Evolutionary conservation across 345 rosid genomes (phyloP), one percentile per base, ranked within the genome.

Genomic region (Jatropha curcas): DNA sequence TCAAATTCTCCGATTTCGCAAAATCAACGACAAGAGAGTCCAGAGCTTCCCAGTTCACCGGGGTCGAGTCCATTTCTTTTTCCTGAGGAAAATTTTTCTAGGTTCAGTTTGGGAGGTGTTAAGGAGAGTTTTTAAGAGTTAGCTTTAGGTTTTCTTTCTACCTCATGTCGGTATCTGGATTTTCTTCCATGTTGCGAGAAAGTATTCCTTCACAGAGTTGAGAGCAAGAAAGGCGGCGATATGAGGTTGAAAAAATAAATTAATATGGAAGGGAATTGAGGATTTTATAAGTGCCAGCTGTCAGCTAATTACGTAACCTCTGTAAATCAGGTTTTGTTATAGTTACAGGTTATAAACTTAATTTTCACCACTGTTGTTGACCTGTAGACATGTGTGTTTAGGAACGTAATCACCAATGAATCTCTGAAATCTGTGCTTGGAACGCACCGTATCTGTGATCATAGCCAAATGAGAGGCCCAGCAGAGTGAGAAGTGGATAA

Each of bases 11-110:
- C 35, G 97, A 88, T 86, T 77, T 86, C n/a, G 88, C 92, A 72
- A 90, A 94, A 75, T 94, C 95, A 77, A 88, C 74, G n/a, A 94
- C 76, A 8, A 94, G 86, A 41, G 85, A 82, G 82, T 94, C 98
- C 24, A 94, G 92, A 52, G 95, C 86, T 73, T 90, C 97, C 97
- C 97, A 94, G 79, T 94, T 92, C 60, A 94, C 97, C 1, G 88
- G 86, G 58, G 82, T 78, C 1, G 88, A 77, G 60, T 87, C 97
- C 97, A 90, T 90, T 51, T 45, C 60, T 90, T 56, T 45, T 64
- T 59, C 71, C 80, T 59, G 60, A 73, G 62, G 52, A 70, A 56
- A 68, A 31, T 34, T 78, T 50, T 19, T 10, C 16, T 24, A 45
- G 60, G 12, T 22, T 37, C 53, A 10, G 50, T 24, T 81, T 34